phyloP scores from a whole-genome alignment of 176 grass and related monocot genomes.

The Avena insularis region DNA sequence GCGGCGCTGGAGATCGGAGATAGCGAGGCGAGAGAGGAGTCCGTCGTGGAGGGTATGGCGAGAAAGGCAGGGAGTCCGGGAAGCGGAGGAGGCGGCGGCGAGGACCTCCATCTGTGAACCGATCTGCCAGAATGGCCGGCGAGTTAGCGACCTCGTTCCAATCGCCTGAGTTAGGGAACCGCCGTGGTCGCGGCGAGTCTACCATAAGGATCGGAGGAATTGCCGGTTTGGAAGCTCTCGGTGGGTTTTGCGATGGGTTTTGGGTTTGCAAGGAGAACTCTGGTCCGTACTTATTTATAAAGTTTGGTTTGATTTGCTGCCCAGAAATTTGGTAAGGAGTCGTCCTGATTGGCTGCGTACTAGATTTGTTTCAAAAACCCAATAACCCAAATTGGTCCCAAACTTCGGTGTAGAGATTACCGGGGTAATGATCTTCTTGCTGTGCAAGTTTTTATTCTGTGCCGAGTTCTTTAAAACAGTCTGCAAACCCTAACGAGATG shows the following conservation, averaged over 20 bases:
- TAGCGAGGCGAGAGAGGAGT: not conserved
- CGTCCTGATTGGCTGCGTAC: not conserved
- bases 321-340: not conserved
- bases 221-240: not conserved
- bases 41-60: conserved; percentile 7
- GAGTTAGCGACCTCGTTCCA: not conserved
- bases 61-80: not conserved
- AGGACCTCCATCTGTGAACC: conserved; percentile 41
- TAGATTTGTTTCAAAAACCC: no score
- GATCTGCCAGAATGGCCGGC: conserved; percentile 11
- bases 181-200: not conserved
- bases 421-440: no score
- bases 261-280: not conserved
- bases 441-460: no score
- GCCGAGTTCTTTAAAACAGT: no score
- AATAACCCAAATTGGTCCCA: no score
- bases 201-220: not conserved
- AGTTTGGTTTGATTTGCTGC: not conserved
- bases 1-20: conserved; percentile 35
- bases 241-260: not conserved
- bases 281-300: not conserved
- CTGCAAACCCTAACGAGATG: no score
- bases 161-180: conserved; percentile 40
- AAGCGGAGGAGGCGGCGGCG: conserved; percentile 8
- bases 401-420: not conserved